These are phyloP conservation scores for Fraxinus paxiana DNA, from an alignment of 305 asterid genomes.

Conservation along the genomic window DNA sequence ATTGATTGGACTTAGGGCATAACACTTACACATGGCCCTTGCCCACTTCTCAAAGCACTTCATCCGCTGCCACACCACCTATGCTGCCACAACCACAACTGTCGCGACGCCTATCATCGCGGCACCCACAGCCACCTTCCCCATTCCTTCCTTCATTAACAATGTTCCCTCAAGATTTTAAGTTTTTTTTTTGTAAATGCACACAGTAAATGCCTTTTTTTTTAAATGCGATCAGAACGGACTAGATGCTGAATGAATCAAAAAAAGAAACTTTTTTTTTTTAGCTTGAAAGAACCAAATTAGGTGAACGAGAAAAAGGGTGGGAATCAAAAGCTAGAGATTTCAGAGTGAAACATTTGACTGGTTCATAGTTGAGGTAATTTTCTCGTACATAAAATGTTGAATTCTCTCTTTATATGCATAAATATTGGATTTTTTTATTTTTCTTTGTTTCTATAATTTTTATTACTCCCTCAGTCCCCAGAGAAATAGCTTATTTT, in stretches of 20 bases:
- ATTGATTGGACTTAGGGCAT: no score
- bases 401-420: no score
- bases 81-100: constrained; percentile 32
- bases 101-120: constrained; percentile 65
- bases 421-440: no score
- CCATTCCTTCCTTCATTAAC: constrained; percentile 29
- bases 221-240: background rate
- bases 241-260: background rate
- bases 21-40: constrained; percentile 25
- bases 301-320: constrained; percentile 4
- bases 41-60: constrained; percentile 54
- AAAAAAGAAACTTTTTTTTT: background rate
- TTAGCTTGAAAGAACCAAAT: constrained; percentile 16
- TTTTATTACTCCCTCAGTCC: no score
- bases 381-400: background rate
- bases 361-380: background rate
- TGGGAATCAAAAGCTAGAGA: background rate
- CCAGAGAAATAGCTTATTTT: no score
- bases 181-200: background rate
- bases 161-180: background rate
- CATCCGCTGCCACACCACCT: constrained; percentile 59
- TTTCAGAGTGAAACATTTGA: background rate
- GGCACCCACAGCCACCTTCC: constrained; percentile 59
- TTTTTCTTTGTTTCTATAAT: no score
- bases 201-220: background rate